Evolutionary conservation across 257 asterid species (phyloP), one percentile per base, ranked within the genome.

Genomic region (Pogostemon cablin): DNA sequence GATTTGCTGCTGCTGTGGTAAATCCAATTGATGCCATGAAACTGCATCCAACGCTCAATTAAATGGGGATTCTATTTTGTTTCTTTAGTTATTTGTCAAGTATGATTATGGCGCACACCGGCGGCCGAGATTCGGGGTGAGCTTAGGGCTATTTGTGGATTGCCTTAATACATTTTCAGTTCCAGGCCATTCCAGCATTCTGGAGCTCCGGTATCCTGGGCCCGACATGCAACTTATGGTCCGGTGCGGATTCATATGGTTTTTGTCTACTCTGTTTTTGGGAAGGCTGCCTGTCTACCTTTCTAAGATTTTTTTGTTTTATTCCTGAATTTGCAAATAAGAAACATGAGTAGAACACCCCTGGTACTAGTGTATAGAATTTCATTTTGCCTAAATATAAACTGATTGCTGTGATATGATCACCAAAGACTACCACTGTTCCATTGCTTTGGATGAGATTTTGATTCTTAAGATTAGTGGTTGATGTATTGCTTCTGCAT

Each of bases 151-250:
- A 39, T 86, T 95, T 78, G 86, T 89, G 68, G 98, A 95, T 80
- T 89, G 90, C 69, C 84, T 95, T 62, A 89, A 85, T 70, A 90
- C 92, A 49, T 95, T 95, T 84, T 86, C 96, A 32, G 88, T 81
- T 76, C 96, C 92, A 15, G 91, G 96, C 58, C 86, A 79, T 67
- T 82, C 96, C 60, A 77, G 52, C 80, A 61, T 83, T 50, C 88
- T 91, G 35, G 96, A 95, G 79, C 79, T 91, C 67, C 88, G 86
- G 55, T 95, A 87, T 81, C 99, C 99, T 0, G 99, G 99, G 69
- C 90, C 96, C 15, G 99, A 93, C 67, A 91, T 88, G 99, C 98
- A 91, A 66, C 99, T 95, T 74, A 85, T 95, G 73, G 84, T 95
- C 75, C 85, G 90, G 97, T 91, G 59, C 12, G 62, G 6, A 60